phyloP scores from a whole-genome alignment of 176 grass and related monocot species.

The Olyra latifolia region DNA sequence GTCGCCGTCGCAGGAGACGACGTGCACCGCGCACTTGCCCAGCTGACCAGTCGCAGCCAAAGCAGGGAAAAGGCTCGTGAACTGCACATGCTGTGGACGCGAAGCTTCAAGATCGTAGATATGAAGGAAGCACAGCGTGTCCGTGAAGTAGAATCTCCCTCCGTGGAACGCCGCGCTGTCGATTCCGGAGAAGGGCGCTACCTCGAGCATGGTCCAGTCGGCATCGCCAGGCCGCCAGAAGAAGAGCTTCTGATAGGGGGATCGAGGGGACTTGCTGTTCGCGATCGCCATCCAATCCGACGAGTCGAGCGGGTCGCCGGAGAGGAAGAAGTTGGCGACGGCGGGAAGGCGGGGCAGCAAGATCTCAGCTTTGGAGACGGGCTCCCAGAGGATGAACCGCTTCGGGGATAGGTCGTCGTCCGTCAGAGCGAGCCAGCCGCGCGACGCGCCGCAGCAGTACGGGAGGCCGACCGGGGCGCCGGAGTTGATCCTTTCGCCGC shows the following conservation, averaged over 20 bases:
- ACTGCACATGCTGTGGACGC: neutral
- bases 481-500: neutral
- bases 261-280: no score
- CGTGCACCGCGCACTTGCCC: neutral
- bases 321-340: neutral
- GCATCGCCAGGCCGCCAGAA: slow-evolving; percentile 6
- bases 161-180: neutral
- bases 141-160: neutral
- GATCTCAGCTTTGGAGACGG: neutral
- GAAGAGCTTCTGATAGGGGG: neutral
- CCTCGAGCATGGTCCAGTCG: neutral
- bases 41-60: neutral
- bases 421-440: neutral
- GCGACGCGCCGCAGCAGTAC: neutral
- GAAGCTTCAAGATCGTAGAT: neutral
- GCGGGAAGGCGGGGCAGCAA: neutral
- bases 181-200: neutral
- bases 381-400: slow-evolving; percentile 4
- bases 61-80: no score
- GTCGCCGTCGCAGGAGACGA: neutral
- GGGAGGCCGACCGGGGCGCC: neutral
- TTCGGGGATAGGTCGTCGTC: neutral
- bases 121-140: fast-evolving
- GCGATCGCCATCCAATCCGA: neutral
- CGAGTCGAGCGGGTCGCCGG: neutral